Percentiles rank a stretch among this genome's conserved stretches.
phyloP scores from a whole-genome alignment of 2,329 filamentous ascomycete genomes.

The Cytospora schulzeri region DNA sequence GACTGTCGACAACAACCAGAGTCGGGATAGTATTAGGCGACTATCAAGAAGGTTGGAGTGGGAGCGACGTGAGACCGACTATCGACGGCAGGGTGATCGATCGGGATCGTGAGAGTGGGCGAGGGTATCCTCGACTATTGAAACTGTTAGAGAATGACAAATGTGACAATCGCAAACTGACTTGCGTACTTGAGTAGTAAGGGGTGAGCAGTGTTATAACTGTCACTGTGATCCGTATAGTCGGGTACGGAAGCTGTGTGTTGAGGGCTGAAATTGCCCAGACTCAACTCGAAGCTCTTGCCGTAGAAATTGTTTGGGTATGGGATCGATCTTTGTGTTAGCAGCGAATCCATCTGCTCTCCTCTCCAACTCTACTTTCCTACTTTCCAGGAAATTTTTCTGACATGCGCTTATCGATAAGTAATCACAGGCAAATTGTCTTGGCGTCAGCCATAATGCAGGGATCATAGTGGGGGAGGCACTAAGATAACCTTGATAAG shows the following conservation, averaged over 20 bases:
- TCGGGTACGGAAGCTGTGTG: neutral
- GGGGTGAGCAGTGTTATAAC: neutral
- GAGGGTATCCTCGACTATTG: neutral
- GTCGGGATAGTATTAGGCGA: neutral
- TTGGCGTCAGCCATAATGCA: conserved; percentile 3
- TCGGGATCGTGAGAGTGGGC: neutral
- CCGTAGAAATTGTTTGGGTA: neutral
- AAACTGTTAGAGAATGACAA: neutral
- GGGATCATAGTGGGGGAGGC: conserved; percentile 9
- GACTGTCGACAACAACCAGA: neutral
- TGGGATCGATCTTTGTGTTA: neutral
- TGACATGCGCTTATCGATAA: neutral
- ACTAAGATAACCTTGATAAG: conserved; percentile 29
- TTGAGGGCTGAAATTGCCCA: neutral
- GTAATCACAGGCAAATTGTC: too few species aligned
- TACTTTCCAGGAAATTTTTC: neutral
- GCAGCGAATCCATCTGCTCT: too few species aligned
- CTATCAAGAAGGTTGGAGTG: neutral
- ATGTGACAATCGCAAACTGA: neutral
- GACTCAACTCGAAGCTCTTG: neutral
- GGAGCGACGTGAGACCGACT: neutral
- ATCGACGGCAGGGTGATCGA: neutral
- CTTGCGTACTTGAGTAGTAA: neutral
- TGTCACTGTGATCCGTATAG: neutral
- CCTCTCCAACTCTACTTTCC: too few species aligned